Percentiles rank a stretch among this genome's conserved stretches.
Evolutionary conservation across 768 basidiomycete species (phyloP).

Genomic region (Pilatotrama ljubarskyi): DNA sequence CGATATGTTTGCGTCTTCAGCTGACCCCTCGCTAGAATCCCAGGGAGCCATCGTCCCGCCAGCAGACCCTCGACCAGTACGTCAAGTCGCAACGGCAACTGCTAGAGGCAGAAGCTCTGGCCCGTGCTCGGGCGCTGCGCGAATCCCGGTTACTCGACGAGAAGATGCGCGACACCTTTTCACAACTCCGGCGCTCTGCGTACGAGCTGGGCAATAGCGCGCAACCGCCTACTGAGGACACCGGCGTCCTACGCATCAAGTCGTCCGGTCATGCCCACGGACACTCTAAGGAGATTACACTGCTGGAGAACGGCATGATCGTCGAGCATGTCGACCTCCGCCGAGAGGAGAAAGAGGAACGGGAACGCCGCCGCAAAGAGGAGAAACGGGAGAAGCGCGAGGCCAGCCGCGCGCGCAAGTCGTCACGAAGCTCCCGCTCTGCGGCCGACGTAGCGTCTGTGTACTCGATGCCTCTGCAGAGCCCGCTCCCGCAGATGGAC

Average conservation of each 20-base stretch:
- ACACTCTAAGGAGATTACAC: slow-evolving; percentile 70
- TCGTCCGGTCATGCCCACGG: slow-evolving; percentile 45
- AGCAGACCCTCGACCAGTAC: slow-evolving; percentile 79
- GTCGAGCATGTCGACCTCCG: slow-evolving; percentile 86
- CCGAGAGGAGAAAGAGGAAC: slow-evolving; percentile 74
- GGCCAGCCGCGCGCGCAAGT: slow-evolving; percentile 61
- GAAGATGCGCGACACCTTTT: slow-evolving; percentile 77
- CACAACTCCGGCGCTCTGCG: slow-evolving; percentile 75
- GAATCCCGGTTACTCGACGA: slow-evolving; percentile 76
- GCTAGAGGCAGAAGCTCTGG: slow-evolving; percentile 79
- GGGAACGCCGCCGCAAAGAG: slow-evolving; percentile 67
- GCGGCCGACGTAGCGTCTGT: slow-evolving; percentile 71
- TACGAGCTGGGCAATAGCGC: slow-evolving; percentile 61
- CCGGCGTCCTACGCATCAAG: slow-evolving; percentile 70
- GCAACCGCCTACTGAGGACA: slow-evolving; percentile 49
- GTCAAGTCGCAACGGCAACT: slow-evolving; percentile 79
- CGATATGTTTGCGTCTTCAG: not conserved
- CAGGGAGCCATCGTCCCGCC: slow-evolving; percentile 82
- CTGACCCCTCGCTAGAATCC: slow-evolving; percentile 63
- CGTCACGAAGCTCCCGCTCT: slow-evolving; percentile 59
- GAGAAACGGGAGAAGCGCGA: slow-evolving; percentile 61
- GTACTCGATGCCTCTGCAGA: slow-evolving; percentile 62
- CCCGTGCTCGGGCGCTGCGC: slow-evolving; percentile 74
- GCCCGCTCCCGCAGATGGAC: slow-evolving; percentile 45
- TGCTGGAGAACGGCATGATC: slow-evolving; percentile 87